Evolutionary conservation across 768 basidiomycete genomes (phyloP).

Genomic region (Termitomyces sp.): DNA sequence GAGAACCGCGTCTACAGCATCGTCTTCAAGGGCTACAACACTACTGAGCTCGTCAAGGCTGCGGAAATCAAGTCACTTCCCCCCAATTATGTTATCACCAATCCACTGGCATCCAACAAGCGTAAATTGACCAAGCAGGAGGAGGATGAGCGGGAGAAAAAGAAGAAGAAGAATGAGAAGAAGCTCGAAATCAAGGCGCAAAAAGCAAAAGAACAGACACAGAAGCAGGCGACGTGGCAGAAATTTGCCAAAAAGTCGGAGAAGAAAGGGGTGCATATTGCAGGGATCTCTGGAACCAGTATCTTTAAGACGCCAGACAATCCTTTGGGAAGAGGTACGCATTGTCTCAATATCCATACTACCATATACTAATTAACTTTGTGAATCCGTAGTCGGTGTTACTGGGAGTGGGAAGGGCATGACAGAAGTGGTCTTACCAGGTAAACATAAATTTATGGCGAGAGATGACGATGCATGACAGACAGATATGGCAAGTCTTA

Average conservation of each 20-base stretch:
- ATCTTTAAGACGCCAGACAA: constrained; percentile 96
- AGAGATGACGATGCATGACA: constrained; percentile 37
- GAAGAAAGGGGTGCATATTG: constrained; percentile 89
- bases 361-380: constrained; percentile 15
- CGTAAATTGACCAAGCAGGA: constrained; percentile 75
- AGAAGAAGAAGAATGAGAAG: constrained; percentile 96
- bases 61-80: constrained; percentile 69
- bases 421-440: constrained; percentile 64
- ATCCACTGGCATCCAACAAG: constrained; percentile 49
- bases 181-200: constrained; percentile 77
- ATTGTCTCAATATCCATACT: constrained; percentile 13
- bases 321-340: constrained; percentile 75
- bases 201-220: constrained; percentile 83
- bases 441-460: constrained; percentile 71
- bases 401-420: constrained; percentile 88
- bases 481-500: constrained; percentile 4
- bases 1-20: constrained; percentile 86
- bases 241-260: constrained; percentile 94
- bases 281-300: constrained; percentile 81
- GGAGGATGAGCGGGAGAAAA: constrained; percentile 82
- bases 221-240: constrained; percentile 87
- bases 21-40: constrained; percentile 89
- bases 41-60: constrained; percentile 77
- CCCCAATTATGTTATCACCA: constrained; percentile 40
- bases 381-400: constrained; percentile 65